phyloP scores from a whole-genome alignment of 2,329 filamentous ascomycete genomes.

The Cladosporium sp. region DNA sequence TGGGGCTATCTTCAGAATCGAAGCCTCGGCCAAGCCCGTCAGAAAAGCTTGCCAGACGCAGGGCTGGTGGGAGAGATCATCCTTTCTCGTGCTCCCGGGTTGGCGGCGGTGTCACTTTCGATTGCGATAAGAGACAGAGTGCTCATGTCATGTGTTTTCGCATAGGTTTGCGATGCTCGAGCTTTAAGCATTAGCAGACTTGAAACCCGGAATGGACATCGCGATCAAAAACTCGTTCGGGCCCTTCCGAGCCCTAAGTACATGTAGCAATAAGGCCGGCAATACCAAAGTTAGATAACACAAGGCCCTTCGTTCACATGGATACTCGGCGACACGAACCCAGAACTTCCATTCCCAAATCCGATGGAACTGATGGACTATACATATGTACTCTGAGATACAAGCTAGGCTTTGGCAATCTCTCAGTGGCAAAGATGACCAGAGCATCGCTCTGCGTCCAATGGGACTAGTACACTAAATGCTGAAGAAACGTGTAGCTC shows the following conservation, averaged over 20 bases:
- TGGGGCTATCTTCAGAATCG: background rate
- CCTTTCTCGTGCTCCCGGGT: background rate
- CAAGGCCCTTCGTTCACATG: background rate
- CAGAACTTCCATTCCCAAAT: too few species aligned
- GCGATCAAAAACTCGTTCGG: background rate
- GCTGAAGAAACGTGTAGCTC: too few species aligned
- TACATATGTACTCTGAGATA: too few species aligned
- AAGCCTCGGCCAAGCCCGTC: constrained; percentile 6
- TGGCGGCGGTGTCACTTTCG: background rate
- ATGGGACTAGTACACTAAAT: too few species aligned
- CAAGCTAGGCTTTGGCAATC: too few species aligned
- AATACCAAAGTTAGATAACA: background rate
- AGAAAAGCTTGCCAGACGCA: constrained; percentile 4
- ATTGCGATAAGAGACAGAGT: background rate
- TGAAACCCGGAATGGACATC: background rate
- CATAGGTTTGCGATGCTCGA: background rate
- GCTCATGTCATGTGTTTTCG: background rate
- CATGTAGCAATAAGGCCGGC: background rate
- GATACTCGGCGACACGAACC: background rate
- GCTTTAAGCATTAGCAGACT: background rate
- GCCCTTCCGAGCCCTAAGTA: background rate
- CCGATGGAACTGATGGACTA: too few species aligned
- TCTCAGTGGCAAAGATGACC: too few species aligned
- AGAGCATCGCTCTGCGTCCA: too few species aligned
- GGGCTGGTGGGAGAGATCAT: background rate